phyloP scores from a whole-genome alignment of 176 grass and related monocot genomes.

The Puccinellia tenuiflora region DNA sequence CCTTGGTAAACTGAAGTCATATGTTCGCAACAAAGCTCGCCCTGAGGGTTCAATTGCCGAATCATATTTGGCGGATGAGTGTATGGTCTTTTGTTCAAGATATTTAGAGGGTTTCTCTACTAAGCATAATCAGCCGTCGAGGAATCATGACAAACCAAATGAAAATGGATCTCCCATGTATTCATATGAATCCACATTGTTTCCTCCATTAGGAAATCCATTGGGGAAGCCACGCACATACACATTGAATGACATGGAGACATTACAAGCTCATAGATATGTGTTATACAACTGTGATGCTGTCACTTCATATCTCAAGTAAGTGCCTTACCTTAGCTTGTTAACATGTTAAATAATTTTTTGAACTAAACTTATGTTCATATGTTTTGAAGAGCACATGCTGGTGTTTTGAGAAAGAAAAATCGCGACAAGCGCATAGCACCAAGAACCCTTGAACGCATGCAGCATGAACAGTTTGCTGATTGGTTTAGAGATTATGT shows the following conservation, averaged over 20 bases:
- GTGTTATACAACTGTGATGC: neutral
- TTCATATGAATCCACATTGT: neutral
- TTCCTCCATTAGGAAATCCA: neutral
- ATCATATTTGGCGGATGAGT: conserved; percentile 2
- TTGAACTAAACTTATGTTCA: neutral
- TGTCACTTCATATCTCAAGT: neutral
- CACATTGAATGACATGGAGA: neutral
- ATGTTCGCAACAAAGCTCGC: conserved; percentile 9
- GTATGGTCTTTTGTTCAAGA: conserved; percentile 9
- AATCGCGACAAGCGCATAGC: neutral
- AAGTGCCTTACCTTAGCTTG: neutral
- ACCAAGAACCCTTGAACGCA: neutral
- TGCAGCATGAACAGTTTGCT: neutral
- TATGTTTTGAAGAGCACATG: neutral
- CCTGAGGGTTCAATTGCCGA: neutral
- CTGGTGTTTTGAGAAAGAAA: neutral
- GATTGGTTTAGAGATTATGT: conserved; percentile 14
- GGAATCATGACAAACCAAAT: neutral
- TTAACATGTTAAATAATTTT: neutral
- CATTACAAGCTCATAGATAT: neutral
- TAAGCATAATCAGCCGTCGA: neutral
- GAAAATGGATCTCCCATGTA: neutral
- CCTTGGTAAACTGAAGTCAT: conserved; percentile 12
- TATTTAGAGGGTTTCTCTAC: neutral
- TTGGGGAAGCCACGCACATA: neutral